These are phyloP conservation scores for Linnemannia zychae DNA, from an alignment of 192 early-diverging fungal genomes.

Conservation along the genomic window DNA sequence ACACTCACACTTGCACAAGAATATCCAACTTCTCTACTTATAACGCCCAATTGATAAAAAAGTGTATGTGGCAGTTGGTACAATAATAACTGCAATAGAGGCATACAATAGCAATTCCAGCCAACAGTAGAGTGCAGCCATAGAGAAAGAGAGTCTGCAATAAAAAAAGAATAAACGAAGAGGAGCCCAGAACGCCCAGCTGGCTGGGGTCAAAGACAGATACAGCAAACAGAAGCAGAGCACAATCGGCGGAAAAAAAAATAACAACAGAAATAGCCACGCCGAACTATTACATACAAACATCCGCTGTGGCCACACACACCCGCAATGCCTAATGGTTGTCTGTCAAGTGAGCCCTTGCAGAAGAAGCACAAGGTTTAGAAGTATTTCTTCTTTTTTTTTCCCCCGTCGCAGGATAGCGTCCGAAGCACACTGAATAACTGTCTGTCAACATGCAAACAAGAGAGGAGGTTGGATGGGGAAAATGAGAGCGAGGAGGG, in stretches of 20 bases:
- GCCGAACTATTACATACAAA: background rate
- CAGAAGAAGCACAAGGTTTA: slow-evolving; percentile 1
- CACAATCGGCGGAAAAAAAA: background rate
- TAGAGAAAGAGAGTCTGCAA: background rate
- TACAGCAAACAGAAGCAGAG: too few species aligned
- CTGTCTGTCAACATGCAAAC: background rate
- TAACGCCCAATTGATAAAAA: background rate
- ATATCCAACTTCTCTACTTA: too few species aligned
- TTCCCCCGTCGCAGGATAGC: background rate
- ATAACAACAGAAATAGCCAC: background rate
- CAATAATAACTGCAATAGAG: background rate
- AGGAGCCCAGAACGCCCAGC: background rate
- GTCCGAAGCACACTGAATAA: slow-evolving; percentile 3
- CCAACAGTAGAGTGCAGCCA: background rate
- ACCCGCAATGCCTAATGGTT: background rate
- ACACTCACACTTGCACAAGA: too few species aligned
- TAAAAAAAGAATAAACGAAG: background rate
- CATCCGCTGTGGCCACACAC: slow-evolving; percentile 3
- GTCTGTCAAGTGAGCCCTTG: background rate
- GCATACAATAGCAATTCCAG: background rate
- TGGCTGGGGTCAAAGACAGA: background rate
- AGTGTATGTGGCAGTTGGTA: background rate
- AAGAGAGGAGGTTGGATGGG: background rate
- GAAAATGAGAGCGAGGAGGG: background rate
- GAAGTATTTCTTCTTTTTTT: background rate